Base-by-base conservation (phyloP, 805 yeast species). In the Maudiozyma bulderi region DNA sequence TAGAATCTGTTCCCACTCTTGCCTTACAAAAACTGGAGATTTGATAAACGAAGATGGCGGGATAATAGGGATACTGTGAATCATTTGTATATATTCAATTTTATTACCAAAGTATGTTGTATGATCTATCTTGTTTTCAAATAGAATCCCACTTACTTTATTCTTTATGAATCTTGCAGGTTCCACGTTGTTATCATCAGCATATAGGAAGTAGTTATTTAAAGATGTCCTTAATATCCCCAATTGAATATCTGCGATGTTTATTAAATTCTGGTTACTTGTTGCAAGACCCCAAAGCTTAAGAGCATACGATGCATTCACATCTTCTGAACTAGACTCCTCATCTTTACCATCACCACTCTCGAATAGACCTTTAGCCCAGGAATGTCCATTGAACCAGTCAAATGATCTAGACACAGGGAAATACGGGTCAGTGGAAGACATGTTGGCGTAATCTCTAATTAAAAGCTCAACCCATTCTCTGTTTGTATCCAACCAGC, bases 261-360 rank as follows among this genome's bases (percentile, higher is more conserved):
- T 64, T 52, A 75, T 77, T 75, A 84, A 70, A 20, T 74, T 67
- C 11, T 54, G 43, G 58, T 84, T 81, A 1, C 75, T 76, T 45
- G 76, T 70, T 1, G 78, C 80, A 45, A 71, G 64, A 11, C 79
- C 89, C 78, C 81, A 82, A 35, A 84, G 64, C 58, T 81, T 82
- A 69, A 82, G 70, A 1, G 83, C 88, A 60, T 81, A 82, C 3
- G 78, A 74, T 47, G 83, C 80, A 59, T 84, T 84, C 53, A 82
- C 82, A 62, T 84, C 90, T 61, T 84, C 90, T 10, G 86, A 79
- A 20, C 81, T 75, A 0, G 86, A 80, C 64, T 84, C 90, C 62
- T 84, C 81, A 62, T 84, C 86, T 55, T 81, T 81, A 31, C 91
- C 90, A 64, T 84, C 90, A 7, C 85, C 86, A 52, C 81, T 73